These are phyloP conservation scores for Prunus dulcis DNA, from an alignment of 306 rosid species.

Conservation along the genomic window DNA sequence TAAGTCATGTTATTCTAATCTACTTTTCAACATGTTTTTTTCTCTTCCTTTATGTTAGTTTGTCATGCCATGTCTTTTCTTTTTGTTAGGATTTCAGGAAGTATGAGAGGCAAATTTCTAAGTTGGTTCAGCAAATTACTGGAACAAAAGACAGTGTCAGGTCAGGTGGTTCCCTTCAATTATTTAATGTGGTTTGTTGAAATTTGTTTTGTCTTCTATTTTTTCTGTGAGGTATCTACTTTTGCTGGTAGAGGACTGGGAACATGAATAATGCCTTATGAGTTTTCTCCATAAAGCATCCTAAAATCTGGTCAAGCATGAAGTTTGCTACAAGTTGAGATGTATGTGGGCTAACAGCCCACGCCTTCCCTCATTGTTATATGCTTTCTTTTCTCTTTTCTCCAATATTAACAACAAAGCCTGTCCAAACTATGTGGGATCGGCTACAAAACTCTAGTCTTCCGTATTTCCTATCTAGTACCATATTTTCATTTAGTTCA, in stretches of 20 bases:
- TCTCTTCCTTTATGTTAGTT: constrained; percentile 1
- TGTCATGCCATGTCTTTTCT: constrained; percentile 11
- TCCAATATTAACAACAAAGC: neutral
- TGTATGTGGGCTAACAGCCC: neutral
- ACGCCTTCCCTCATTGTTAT: neutral
- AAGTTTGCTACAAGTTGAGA: neutral
- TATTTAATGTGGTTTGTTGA: neutral
- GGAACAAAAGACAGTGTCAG: constrained; percentile 69
- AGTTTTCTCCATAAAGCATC: neutral
- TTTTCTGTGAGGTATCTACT: neutral
- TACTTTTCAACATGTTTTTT: constrained; percentile 1
- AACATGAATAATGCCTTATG: neutral
- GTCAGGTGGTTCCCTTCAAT: constrained; percentile 38
- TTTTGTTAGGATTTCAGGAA: constrained; percentile 53
- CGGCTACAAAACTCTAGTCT: neutral
- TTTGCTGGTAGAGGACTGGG: neutral
- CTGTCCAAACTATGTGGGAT: neutral
- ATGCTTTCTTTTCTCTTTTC: neutral
- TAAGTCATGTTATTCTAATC: neutral
- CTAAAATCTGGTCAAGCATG: neutral
- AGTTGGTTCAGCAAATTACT: constrained; percentile 62
- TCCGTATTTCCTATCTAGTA: neutral
- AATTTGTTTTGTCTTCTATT: neutral
- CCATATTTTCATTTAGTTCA: neutral
- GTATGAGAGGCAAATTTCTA: constrained; percentile 55